Evolutionary conservation across 257 asterid genomes (phyloP).

Genomic region (Datura wrightii): DNA sequence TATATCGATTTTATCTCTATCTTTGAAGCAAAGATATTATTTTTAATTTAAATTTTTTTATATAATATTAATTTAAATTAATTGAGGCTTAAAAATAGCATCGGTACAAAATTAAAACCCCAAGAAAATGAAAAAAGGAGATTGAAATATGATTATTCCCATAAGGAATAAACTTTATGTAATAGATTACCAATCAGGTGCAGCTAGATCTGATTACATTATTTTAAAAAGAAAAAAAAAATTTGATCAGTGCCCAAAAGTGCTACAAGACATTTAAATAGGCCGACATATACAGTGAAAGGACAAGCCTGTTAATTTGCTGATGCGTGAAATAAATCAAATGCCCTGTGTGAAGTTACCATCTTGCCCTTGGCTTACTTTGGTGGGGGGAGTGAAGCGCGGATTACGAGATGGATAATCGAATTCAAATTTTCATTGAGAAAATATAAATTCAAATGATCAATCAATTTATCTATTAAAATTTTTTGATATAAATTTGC

Average conservation of each 20-base stretch:
- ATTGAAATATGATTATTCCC: slow-evolving; percentile 32
- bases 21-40: too few relatives aligned
- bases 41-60: too few relatives aligned
- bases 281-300: slow-evolving; percentile 12
- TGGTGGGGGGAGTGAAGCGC: too few relatives aligned
- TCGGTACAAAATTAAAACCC: too few relatives aligned
- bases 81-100: too few relatives aligned
- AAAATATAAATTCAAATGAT: too few relatives aligned
- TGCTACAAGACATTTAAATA: slow-evolving; percentile 34
- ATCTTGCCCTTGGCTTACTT: slow-evolving; percentile 9
- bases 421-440: too few relatives aligned
- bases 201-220: slow-evolving; percentile 13
- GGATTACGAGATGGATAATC: too few relatives aligned
- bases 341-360: neutral
- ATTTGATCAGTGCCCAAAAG: slow-evolving; percentile 21
- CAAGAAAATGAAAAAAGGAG: neutral
- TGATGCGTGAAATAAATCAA: neutral
- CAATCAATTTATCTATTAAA: too few relatives aligned
- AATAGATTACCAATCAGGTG: slow-evolving; percentile 19
- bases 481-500: too few relatives aligned
- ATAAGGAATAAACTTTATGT: slow-evolving; percentile 29
- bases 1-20: too few relatives aligned
- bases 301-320: slow-evolving; percentile 2
- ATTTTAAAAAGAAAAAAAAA: slow-evolving; percentile 14
- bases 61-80: too few relatives aligned